Evolutionary conservation across 306 rosid genomes (phyloP), one percentile per base, ranked within the genome.

Genomic region (Vicia faba): DNA sequence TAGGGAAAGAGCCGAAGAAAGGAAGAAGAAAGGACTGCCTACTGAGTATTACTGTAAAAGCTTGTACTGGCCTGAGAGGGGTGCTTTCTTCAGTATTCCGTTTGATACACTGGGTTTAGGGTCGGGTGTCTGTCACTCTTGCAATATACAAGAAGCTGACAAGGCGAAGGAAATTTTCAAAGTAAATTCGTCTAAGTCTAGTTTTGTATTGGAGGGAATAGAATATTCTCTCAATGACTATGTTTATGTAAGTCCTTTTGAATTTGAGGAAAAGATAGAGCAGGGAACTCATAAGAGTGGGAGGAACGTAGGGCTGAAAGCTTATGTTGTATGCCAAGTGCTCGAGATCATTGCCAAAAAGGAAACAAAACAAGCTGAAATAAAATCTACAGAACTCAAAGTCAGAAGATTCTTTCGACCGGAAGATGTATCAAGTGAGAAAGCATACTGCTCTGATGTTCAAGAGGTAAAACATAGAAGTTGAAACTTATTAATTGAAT

Each of bases 391-490:
- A 11, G 55, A 85, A 84, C 82, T 90, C 60, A 88, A 84, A 84
- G 82, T 93, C 61, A 82, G 96, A 78, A 86, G 91, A 83, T 86
- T 85, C 75, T 93, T 80, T 75, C 85, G 97, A 67, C 99, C 99
- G 15, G 99, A 93, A 71, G 99, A 93, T 69, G 79, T 90, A 62
- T 88, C 92, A 39, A 65, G 58, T 65, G 89, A 86, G 79, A 90
- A 88, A 81, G 86, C 86, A 33, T 82, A 82, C 63, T 49, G 73
- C 76, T 82, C 86, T 51, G 84, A 82, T 63, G 56, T 82, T 44
- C 86, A 53, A 75, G 86, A 82, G 86, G 86, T 82, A 44, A 58
- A 66, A 29, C 51, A 59, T 48, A 71, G 13, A 31, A 14, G 14
- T 58, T 54, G 19, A 28, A 68, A 50, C 53, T 33, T 19, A 23